Percentiles rank a stretch among this genome's conserved stretches.
Evolutionary conservation across 2,329 filamentous ascomycete species (phyloP).

Genomic region (Phoma sp.): DNA sequence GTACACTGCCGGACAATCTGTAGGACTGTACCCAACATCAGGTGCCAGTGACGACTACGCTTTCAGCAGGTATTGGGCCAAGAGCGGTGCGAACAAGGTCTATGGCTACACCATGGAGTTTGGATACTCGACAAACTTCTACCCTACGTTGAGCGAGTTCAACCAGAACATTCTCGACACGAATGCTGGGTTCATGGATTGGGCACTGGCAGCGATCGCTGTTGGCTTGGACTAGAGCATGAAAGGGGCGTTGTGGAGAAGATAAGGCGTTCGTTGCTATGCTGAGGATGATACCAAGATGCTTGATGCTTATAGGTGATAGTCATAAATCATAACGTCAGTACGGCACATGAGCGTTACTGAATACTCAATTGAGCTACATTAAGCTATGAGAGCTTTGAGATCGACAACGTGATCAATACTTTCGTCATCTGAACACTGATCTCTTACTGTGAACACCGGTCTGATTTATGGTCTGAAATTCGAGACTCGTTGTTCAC

Average conservation of each 20-base stretch:
- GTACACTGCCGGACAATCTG: constrained; percentile 42
- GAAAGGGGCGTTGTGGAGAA: neutral
- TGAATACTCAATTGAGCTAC: too few relatives aligned
- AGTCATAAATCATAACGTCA: neutral
- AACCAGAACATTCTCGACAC: constrained; percentile 51
- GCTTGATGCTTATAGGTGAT: neutral
- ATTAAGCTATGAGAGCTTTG: too few relatives aligned
- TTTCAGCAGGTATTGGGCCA: constrained; percentile 46
- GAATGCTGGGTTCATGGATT: constrained; percentile 52
- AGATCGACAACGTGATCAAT: too few relatives aligned
- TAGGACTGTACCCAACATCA: constrained; percentile 48
- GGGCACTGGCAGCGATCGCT: constrained; percentile 46
- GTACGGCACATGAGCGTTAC: neutral
- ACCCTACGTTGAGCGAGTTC: constrained; percentile 49
- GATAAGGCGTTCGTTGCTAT: neutral
- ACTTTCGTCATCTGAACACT: too few relatives aligned
- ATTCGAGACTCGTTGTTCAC: too few relatives aligned
- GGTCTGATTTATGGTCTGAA: too few relatives aligned
- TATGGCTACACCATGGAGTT: constrained; percentile 51
- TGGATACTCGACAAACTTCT: constrained; percentile 50
- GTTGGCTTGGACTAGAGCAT: constrained; percentile 31
- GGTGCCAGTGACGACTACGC: constrained; percentile 51
- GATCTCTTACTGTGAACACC: too few relatives aligned
- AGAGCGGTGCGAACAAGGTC: constrained; percentile 47
- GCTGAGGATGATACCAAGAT: constrained; percentile 6